Evolutionary conservation across 2,329 filamentous ascomycete genomes (phyloP).

Genomic region (Chrysosphaeria jannelii): DNA sequence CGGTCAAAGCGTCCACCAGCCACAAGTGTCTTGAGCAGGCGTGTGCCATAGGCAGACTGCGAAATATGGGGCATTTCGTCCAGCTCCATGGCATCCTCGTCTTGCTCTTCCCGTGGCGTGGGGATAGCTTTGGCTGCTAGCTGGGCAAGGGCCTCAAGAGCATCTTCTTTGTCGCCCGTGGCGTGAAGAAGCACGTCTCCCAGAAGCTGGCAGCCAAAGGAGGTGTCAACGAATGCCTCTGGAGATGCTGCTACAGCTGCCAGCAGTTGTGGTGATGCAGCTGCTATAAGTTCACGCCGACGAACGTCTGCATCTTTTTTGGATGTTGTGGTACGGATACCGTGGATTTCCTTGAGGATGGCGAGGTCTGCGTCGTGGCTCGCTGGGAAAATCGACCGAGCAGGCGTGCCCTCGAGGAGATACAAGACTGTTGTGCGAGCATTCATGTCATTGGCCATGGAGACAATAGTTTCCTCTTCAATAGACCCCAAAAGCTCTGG

Average conservation of each 20-base stretch:
- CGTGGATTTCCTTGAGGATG: slow-evolving; percentile 46
- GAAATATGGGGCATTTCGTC: slow-evolving; percentile 23
- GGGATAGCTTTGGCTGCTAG: slow-evolving; percentile 28
- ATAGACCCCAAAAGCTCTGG: slow-evolving; percentile 57
- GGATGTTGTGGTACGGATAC: slow-evolving; percentile 53
- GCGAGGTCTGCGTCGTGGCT: slow-evolving; percentile 35
- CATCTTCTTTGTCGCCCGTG: slow-evolving; percentile 44
- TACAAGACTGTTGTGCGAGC: slow-evolving; percentile 45
- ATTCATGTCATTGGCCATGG: slow-evolving; percentile 32
- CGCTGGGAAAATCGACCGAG: slow-evolving; percentile 24
- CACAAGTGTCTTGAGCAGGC: slow-evolving; percentile 75
- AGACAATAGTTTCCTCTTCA: slow-evolving; percentile 34
- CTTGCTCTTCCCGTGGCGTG: slow-evolving; percentile 15
- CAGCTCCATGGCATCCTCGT: slow-evolving; percentile 9
- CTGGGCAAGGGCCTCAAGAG: slow-evolving; percentile 38
- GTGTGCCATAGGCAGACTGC: slow-evolving; percentile 31
- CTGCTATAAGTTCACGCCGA: slow-evolving; percentile 43
- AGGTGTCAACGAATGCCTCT: slow-evolving; percentile 35
- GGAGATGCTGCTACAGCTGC: slow-evolving; percentile 40
- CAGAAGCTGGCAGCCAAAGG: slow-evolving; percentile 68
- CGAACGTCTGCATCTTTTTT: slow-evolving; percentile 69
- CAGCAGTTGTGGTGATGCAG: slow-evolving; percentile 46
- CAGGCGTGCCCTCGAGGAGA: slow-evolving; percentile 37
- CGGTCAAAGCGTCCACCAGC: slow-evolving; percentile 69
- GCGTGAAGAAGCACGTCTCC: slow-evolving; percentile 52